phyloP scores from a whole-genome alignment of 495 filamentous ascomycete genomes.

The Lasiosphaeriaceae sp. region DNA sequence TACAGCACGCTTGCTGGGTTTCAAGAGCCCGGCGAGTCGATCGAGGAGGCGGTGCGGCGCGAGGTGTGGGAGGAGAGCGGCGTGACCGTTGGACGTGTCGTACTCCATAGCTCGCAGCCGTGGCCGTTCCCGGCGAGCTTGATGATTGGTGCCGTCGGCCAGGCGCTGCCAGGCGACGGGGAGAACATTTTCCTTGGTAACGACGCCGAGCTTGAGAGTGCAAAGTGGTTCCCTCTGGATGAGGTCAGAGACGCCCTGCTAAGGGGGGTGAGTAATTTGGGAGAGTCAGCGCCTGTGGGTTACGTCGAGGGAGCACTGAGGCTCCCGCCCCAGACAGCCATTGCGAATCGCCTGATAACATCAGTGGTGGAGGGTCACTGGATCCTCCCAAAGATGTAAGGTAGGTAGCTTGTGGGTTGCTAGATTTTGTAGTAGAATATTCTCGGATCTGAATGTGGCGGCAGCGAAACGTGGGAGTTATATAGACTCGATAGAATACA shows the following conservation, averaged over 20 bases:
- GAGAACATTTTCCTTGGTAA: conserved; percentile 80
- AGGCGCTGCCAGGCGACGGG: conserved; percentile 69
- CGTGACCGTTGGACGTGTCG: conserved; percentile 76
- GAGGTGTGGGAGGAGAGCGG: conserved; percentile 97
- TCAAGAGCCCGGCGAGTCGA: conserved; percentile 87
- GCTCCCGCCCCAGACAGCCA: conserved; percentile 71
- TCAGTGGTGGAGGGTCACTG: conserved; percentile 43
- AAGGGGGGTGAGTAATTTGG: conserved; percentile 60
- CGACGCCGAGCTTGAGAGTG: conserved; percentile 87
- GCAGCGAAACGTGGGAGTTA: too few relatives aligned
- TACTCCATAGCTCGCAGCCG: conserved; percentile 90
- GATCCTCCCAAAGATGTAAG: conserved; percentile 34
- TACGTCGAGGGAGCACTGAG: conserved; percentile 71
- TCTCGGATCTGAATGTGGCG: too few relatives aligned
- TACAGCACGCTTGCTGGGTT: conserved; percentile 92
- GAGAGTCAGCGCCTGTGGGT: conserved; percentile 54
- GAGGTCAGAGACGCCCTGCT: conserved; percentile 63
- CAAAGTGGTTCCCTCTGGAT: conserved; percentile 75
- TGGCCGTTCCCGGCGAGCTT: conserved; percentile 65
- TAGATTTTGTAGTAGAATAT: too few relatives aligned
- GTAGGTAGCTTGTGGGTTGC: too few relatives aligned
- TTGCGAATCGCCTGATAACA: conserved; percentile 68
- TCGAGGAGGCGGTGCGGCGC: conserved; percentile 90
- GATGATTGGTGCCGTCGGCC: conserved; percentile 93
- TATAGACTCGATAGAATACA: too few relatives aligned